Conservation (phyloP, 495 filamentous ascomycete species). For the Mycothermus thermophilus region DNA sequence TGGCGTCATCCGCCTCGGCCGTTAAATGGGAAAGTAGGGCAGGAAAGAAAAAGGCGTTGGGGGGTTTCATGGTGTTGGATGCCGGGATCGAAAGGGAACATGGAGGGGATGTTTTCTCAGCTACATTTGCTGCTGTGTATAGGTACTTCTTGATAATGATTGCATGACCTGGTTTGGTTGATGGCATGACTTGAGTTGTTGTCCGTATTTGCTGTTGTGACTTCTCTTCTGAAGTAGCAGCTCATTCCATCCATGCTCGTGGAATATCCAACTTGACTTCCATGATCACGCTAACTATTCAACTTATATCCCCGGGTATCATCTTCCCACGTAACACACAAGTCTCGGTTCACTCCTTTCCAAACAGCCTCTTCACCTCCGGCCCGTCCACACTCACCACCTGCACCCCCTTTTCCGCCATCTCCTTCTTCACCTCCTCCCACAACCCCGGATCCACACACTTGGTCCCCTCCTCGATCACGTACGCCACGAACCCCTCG, state of each 20-base stretch:
- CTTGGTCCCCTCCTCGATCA: slow-evolving; percentile 66
- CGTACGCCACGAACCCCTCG: slow-evolving; percentile 62
- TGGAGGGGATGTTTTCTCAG: too few relatives aligned
- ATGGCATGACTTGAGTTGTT: too few relatives aligned
- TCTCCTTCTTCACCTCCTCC: slow-evolving; percentile 40
- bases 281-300: too few relatives aligned
- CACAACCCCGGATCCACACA: slow-evolving; percentile 50
- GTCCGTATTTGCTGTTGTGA: too few relatives aligned
- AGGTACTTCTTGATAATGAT: not conserved
- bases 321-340: too few relatives aligned
- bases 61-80: not conserved
- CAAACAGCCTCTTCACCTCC: slow-evolving; percentile 27
- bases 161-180: too few relatives aligned
- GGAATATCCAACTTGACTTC: too few relatives aligned
- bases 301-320: too few relatives aligned
- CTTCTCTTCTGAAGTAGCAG: too few relatives aligned
- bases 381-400: slow-evolving; percentile 29
- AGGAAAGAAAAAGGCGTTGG: not conserved
- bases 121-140: not conserved
- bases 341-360: too few relatives aligned
- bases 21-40: slow-evolving; percentile 18
- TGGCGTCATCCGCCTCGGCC: slow-evolving; percentile 75
- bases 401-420: slow-evolving; percentile 35
- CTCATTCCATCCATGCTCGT: too few relatives aligned
- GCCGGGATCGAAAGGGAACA: not conserved